Percentiles rank a stretch among this genome's conserved stretches.
Conservation (phyloP, 164 flowering plant genomes). For the Brasenia schreberi region DNA sequence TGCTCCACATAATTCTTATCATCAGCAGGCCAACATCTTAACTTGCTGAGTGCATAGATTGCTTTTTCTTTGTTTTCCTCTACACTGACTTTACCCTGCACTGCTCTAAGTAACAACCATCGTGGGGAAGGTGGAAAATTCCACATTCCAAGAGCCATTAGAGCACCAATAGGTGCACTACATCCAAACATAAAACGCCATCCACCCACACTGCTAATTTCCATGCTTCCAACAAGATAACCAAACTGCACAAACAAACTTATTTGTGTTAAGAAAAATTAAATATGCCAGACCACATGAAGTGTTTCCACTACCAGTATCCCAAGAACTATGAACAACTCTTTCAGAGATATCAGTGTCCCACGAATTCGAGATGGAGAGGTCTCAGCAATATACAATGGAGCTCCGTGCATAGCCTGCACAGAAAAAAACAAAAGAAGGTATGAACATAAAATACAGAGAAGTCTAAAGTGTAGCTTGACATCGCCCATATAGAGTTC, state of each 20-base stretch:
- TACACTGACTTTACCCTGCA: slow-evolving; percentile 70
- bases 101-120: slow-evolving; percentile 87
- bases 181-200: slow-evolving; percentile 91
- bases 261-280: too few species aligned
- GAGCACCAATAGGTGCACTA: slow-evolving; percentile 56
- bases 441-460: too few species aligned
- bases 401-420: slow-evolving; percentile 99
- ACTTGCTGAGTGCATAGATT: slow-evolving; percentile 43
- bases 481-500: too few species aligned
- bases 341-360: slow-evolving; percentile 79
- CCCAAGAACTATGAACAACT: slow-evolving; percentile 84
- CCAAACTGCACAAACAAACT: slow-evolving; percentile 48
- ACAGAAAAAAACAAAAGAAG: not conserved
- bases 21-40: slow-evolving; percentile 70
- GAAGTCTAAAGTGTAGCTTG: too few species aligned
- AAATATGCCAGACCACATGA: too few species aligned
- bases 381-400: slow-evolving; percentile 92
- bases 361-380: slow-evolving; percentile 91
- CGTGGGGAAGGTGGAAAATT: slow-evolving; percentile 83
- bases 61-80: slow-evolving; percentile 71
- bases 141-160: slow-evolving; percentile 90
- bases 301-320: slow-evolving; percentile 44
- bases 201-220: slow-evolving; percentile 65
- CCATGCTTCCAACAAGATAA: slow-evolving; percentile 71
- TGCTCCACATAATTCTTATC: slow-evolving; percentile 58